phyloP scores from a whole-genome alignment of 2,329 filamentous ascomycete genomes.

The Fusarium sp. region DNA sequence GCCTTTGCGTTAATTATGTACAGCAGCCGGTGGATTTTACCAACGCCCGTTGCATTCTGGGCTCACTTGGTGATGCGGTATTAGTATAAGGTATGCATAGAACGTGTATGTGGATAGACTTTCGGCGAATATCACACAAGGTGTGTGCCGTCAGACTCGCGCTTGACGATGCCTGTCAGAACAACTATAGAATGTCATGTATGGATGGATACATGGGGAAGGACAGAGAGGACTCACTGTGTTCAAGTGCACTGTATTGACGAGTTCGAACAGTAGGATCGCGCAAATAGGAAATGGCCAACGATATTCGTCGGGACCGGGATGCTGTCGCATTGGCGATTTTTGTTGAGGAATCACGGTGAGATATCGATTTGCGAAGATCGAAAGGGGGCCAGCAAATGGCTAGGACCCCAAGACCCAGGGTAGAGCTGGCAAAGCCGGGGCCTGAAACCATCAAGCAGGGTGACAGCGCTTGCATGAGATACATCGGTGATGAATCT shows the following conservation, averaged over 20 bases:
- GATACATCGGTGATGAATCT: conserved; percentile 38
- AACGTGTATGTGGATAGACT: conserved; percentile 25
- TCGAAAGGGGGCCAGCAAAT: conserved; percentile 25
- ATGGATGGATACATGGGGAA: neutral
- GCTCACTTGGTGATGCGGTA: conserved; percentile 12
- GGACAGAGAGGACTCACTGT: neutral
- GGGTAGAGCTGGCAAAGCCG: neutral
- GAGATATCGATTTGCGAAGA: conserved; percentile 42
- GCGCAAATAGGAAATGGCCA: neutral
- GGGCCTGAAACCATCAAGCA: conserved; percentile 17
- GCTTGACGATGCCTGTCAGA: conserved; percentile 9
- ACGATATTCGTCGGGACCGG: neutral
- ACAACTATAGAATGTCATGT: neutral
- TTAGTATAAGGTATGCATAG: conserved; percentile 11
- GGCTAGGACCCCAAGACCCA: conserved; percentile 11
- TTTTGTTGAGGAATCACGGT: conserved; percentile 20
- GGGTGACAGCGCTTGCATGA: conserved; percentile 38
- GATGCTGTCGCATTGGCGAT: conserved; percentile 3
- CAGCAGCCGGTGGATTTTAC: conserved; percentile 7
- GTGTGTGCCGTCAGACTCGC: neutral
- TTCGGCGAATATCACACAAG: conserved; percentile 32
- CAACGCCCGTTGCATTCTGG: conserved; percentile 14
- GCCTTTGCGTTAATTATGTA: conserved; percentile 30
- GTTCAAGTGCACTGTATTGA: neutral
- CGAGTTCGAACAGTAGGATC: neutral